phyloP scores from a whole-genome alignment of 768 basidiomycete species.

The Rhizopogon sp. region DNA sequence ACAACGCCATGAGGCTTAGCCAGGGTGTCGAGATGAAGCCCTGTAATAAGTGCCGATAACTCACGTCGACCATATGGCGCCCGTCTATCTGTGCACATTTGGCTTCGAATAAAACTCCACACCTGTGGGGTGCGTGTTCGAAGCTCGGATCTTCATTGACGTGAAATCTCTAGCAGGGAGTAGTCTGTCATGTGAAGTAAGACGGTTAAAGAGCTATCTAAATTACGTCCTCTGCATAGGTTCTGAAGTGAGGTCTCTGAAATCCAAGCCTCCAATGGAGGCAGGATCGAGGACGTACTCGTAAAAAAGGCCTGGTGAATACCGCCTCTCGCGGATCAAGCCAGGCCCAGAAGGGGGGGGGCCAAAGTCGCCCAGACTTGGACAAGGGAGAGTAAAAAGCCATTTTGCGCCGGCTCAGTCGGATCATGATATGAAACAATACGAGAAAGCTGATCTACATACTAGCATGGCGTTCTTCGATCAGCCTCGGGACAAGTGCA shows the following conservation, averaged over 20 bases:
- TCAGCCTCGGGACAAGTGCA: not conserved
- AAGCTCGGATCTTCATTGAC: conserved; percentile 5
- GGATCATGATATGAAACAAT: not conserved
- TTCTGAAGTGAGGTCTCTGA: not conserved
- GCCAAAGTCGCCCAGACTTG: not conserved
- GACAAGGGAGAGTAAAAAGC: not conserved
- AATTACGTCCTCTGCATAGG: not conserved
- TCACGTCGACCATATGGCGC: not conserved
- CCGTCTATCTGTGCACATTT: not conserved
- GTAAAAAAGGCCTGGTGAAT: not conserved
- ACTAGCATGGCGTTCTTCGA: not conserved
- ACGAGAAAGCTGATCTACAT: not conserved
- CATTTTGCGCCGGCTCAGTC: not conserved
- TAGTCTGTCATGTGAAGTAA: not conserved
- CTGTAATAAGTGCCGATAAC: not conserved
- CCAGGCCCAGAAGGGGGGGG: too few species aligned
- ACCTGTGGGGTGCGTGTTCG: conserved; percentile 18
- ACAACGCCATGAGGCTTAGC: not conserved
- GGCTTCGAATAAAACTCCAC: conserved; percentile 12
- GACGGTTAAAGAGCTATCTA: not conserved
- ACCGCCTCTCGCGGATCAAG: not conserved
- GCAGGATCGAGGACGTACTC: not conserved
- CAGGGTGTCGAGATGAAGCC: not conserved
- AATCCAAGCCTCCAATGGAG: not conserved
- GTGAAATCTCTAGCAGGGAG: conserved; percentile 3